Evolutionary conservation across 2,329 filamentous ascomycete genomes (phyloP).

Genomic region (Colletotrichum sp.): DNA sequence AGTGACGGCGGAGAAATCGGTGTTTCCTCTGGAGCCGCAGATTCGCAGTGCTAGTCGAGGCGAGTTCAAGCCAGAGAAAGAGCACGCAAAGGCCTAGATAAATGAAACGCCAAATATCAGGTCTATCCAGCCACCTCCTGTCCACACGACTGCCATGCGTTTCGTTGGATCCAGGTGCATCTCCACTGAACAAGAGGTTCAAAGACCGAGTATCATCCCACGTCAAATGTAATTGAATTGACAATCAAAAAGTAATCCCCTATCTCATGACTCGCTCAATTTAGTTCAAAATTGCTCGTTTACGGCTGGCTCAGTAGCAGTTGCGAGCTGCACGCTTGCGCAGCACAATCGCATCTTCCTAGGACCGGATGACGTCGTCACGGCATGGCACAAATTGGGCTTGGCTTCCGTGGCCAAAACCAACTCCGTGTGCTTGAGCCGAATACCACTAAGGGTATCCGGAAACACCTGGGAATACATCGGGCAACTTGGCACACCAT

Average conservation of each 20-base stretch:
- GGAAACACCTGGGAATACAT: not conserved
- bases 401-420: not conserved
- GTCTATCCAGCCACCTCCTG: not conserved
- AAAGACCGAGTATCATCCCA: not conserved
- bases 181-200: not conserved
- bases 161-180: not conserved
- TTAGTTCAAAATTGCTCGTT: not conserved
- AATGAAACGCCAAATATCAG: not conserved
- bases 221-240: not conserved
- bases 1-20: constrained; percentile 53
- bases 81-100: not conserved
- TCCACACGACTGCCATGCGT: not conserved
- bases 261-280: not conserved
- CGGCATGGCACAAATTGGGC: not conserved
- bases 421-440: not conserved
- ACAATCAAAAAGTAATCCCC: not conserved
- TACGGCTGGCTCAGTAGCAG: not conserved
- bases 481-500: not conserved
- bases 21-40: constrained; percentile 60
- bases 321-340: not conserved
- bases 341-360: not conserved
- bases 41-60: constrained; percentile 27
- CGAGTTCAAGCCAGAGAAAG: constrained; percentile 1
- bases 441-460: not conserved
- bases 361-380: not conserved